These are phyloP conservation scores for Cyclostephanos invisitatus DNA, from an alignment of 108 stramenopile genomes.

Conservation along the genomic window DNA sequence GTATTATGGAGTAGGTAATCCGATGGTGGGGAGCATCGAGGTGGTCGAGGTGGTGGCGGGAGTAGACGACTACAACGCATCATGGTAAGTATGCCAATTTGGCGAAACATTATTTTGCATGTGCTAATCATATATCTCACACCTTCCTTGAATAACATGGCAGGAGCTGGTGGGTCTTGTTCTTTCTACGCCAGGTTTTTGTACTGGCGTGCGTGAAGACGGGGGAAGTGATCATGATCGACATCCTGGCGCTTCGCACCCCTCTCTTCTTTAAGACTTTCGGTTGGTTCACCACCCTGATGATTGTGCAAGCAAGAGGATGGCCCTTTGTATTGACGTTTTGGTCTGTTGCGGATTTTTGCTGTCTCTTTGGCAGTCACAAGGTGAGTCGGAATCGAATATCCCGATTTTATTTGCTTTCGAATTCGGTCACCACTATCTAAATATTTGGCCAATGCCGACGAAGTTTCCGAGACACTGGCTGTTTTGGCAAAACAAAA, in stretches of 20 bases:
- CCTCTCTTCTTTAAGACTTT: slow-evolving; percentile 41
- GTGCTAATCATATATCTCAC: background rate
- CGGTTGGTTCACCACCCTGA: slow-evolving; percentile 55
- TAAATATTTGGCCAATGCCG: background rate
- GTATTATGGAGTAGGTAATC: slow-evolving; percentile 45
- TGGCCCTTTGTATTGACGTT: slow-evolving; percentile 51
- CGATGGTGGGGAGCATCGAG: slow-evolving; percentile 22
- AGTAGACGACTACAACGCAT: slow-evolving; percentile 7
- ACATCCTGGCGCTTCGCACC: slow-evolving; percentile 50
- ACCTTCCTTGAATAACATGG: background rate
- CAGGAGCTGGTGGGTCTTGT: slow-evolving; percentile 46
- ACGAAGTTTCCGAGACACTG: slow-evolving; percentile 51
- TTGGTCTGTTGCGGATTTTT: slow-evolving; percentile 22
- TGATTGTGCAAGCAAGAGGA: slow-evolving; percentile 61
- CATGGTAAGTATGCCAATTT: slow-evolving; percentile 2
- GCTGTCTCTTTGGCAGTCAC: slow-evolving; percentile 41
- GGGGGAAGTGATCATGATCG: slow-evolving; percentile 53
- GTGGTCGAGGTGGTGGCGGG: slow-evolving; percentile 3
- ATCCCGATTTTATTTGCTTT: background rate
- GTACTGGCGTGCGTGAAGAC: slow-evolving; percentile 31
- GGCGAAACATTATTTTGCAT: background rate
- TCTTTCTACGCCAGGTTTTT: slow-evolving; percentile 37
- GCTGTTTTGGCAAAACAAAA: slow-evolving; percentile 53
- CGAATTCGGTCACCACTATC: background rate
- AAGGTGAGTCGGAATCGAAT: slow-evolving; percentile 2